phyloP scores from a whole-genome alignment of 345 rosid species.

The Microthlaspi erraticum region DNA sequence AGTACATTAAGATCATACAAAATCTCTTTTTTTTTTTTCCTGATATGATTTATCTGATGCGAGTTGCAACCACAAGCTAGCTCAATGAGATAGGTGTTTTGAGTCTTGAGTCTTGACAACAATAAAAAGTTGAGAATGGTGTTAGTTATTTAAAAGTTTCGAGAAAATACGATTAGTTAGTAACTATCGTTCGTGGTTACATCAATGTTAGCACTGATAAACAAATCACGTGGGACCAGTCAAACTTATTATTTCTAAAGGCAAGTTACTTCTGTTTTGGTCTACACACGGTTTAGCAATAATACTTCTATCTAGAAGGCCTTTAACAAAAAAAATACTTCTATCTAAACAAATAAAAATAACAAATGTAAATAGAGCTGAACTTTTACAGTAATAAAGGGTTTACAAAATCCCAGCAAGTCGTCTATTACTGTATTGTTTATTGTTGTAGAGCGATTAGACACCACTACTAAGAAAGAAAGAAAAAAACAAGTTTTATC shows the following conservation, averaged over 20 bases:
- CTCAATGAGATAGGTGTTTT: neutral
- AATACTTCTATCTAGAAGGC: no score
- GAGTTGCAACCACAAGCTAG: neutral
- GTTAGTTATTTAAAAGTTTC: neutral
- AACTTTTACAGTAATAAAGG: neutral
- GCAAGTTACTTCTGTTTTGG: neutral
- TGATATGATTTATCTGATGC: conserved; percentile 20
- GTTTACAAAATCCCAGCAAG: conserved; percentile 14
- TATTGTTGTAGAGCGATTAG: neutral
- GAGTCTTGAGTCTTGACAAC: neutral
- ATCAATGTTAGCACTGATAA: neutral
- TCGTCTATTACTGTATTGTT: neutral
- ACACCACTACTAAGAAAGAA: neutral
- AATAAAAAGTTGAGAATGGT: neutral
- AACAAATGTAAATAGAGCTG: neutral
- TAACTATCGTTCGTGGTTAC: neutral
- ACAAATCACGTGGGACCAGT: neutral
- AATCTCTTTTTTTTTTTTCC: conserved; percentile 4
- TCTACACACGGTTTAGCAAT: no score
- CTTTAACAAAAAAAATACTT: neutral
- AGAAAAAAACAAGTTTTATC: neutral
- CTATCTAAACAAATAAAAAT: neutral
- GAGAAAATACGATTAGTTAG: neutral
- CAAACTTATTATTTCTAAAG: neutral
- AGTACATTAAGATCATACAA: conserved; percentile 33